A percentile compares a stretch with the other conserved stretches of the same genome.
Conservation (phyloP, 2,329 filamentous ascomycete species). For the Colletotrichum nymphaeae region DNA sequence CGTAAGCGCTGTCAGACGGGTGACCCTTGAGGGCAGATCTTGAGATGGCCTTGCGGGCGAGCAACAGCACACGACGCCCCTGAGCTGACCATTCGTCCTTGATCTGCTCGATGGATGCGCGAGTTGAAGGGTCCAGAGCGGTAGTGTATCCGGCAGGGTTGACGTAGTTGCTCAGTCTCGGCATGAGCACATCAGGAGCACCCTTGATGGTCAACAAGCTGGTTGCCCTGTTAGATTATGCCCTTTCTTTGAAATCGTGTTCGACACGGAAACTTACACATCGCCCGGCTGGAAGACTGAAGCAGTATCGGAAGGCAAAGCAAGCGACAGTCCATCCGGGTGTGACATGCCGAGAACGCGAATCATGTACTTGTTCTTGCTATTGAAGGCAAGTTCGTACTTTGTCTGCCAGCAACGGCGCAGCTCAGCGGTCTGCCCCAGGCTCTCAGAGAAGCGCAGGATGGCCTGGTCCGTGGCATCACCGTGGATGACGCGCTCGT, state of each 20-base stretch:
- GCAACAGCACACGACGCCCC: conserved; percentile 74
- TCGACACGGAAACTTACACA: conserved; percentile 40
- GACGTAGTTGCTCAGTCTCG: conserved; percentile 69
- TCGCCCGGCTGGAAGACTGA: conserved; percentile 41
- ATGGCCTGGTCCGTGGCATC: conserved; percentile 83
- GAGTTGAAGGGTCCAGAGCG: conserved; percentile 58
- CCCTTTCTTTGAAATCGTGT: neutral
- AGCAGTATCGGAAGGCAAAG: conserved; percentile 37
- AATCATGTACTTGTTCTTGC: conserved; percentile 87
- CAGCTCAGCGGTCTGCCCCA: conserved; percentile 70
- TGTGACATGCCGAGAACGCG: conserved; percentile 63
- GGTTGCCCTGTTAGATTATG: neutral
- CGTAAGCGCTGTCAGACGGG: conserved; percentile 51
- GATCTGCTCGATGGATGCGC: conserved; percentile 62
- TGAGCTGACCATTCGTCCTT: conserved; percentile 78
- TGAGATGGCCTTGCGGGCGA: conserved; percentile 70
- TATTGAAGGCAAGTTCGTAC: conserved; percentile 81
- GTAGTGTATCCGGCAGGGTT: conserved; percentile 64
- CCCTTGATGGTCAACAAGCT: conserved; percentile 81
- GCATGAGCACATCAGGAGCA: conserved; percentile 79
- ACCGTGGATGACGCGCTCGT: conserved; percentile 74
- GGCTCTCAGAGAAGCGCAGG: conserved; percentile 75
- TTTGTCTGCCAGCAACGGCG: conserved; percentile 72
- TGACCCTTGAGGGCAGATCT: conserved; percentile 38
- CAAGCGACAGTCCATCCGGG: conserved; percentile 37